These are phyloP conservation scores for Malus orientalis DNA, from an alignment of 306 rosid genomes.

Conservation along the genomic window DNA sequence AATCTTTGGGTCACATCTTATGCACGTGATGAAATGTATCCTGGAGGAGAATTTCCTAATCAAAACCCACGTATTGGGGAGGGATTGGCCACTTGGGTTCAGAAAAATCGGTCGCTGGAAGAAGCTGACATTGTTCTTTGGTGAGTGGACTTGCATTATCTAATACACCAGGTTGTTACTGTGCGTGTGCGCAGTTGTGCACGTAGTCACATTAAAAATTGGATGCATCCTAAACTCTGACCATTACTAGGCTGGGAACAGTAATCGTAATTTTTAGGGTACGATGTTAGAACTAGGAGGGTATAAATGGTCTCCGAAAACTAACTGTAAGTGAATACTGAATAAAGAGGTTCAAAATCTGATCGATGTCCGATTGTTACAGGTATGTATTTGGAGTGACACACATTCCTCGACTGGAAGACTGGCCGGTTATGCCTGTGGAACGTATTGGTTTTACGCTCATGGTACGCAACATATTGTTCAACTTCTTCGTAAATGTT, in stretches of 20 bases:
- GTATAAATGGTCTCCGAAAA: not conserved
- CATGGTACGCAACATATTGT: conserved; percentile 30
- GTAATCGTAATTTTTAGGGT: not conserved
- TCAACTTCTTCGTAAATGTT: not conserved
- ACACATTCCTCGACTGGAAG: conserved; percentile 71
- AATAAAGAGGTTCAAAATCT: not conserved
- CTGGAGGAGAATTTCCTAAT: conserved; percentile 77
- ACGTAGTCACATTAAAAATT: not conserved
- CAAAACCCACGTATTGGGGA: conserved; percentile 78
- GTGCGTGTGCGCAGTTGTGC: not conserved
- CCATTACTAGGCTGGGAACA: not conserved
- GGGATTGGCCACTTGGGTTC: conserved; percentile 77
- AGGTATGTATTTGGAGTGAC: conserved; percentile 81
- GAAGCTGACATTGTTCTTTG: conserved; percentile 82
- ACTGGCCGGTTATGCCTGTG: conserved; percentile 86
- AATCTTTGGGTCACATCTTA: conserved; percentile 81
- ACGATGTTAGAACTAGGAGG: not conserved
- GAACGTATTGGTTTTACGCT: conserved; percentile 68
- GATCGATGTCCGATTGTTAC: conserved; percentile 6
- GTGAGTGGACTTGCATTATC: conserved; percentile 31
- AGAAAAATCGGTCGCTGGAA: conserved; percentile 59
- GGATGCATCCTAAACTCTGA: not conserved
- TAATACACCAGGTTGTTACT: not conserved
- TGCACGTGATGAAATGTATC: conserved; percentile 54
- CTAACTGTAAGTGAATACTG: not conserved